These are phyloP conservation scores for Aspergillus sojae DNA, from an alignment of 2,329 filamentous ascomycete genomes.

Conservation along the genomic window DNA sequence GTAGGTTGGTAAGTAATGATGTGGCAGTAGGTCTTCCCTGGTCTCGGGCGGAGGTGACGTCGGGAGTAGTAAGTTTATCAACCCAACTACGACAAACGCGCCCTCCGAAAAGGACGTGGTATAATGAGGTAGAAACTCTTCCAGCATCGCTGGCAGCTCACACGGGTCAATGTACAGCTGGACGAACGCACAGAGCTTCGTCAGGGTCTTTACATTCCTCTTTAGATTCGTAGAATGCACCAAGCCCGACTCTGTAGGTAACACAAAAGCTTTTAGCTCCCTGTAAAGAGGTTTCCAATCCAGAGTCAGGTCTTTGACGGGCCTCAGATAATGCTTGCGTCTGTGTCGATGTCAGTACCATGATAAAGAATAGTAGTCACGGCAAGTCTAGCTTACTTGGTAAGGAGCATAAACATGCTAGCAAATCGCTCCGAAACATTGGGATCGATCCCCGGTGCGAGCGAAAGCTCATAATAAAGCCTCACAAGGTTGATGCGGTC, in stretches of 20 bases:
- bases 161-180: constrained; percentile 90
- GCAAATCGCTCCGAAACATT: constrained; percentile 84
- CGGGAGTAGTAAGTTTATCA: constrained; percentile 85
- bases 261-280: constrained; percentile 85
- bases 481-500: constrained; percentile 81
- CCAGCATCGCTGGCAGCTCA: constrained; percentile 78
- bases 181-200: constrained; percentile 86
- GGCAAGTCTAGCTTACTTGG: constrained; percentile 67
- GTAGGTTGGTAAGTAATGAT: constrained; percentile 86
- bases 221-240: constrained; percentile 65
- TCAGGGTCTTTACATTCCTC: constrained; percentile 71
- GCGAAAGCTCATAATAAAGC: constrained; percentile 89
- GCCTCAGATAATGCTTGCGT: constrained; percentile 93
- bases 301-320: constrained; percentile 82
- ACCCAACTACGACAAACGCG: constrained; percentile 87
- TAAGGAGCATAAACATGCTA: constrained; percentile 93
- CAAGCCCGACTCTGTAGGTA: constrained; percentile 76
- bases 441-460: constrained; percentile 86
- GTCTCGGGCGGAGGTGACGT: constrained; percentile 72
- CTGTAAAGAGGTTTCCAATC: constrained; percentile 94
- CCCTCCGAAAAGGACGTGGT: constrained; percentile 90
- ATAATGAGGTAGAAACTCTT: constrained; percentile 83
- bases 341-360: constrained; percentile 50
- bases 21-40: constrained; percentile 76
- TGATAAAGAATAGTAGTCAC: neutral